Evolutionary conservation across 805 yeast genomes (phyloP), one percentile per base, ranked within the genome.

Genomic region (Vanderwaltozyma yarrowii): DNA sequence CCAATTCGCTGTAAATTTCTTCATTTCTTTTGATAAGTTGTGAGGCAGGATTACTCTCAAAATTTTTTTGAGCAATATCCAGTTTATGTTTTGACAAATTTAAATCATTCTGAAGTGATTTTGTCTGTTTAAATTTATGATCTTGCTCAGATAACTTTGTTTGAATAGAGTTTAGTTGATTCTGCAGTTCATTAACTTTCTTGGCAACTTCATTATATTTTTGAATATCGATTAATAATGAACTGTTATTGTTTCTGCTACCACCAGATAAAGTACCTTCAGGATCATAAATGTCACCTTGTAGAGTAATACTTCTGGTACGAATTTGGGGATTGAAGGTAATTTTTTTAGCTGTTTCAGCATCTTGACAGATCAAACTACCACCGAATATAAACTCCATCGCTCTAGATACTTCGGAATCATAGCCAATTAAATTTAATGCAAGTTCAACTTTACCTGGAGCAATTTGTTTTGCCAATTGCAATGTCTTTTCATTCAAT

Each of bases 211-310:
- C 57, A 49, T 82, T 81, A 47, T 71, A 79, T 41, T 73, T 73
- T 50, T 80, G 89, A 56, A 87, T 74, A 32, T 73, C 74, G 10
- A 74, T 56, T 40, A 88, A 65, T 3, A 81, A 58, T 0, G 86
- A 72, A 2, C 74, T 69, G 13, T 73, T 64, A 35, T 67, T 66
- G 45, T 69, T 76, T 47, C 89, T 70, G 16, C 94, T 78, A n/a
- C 97, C 97, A 34, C 99, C 99, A 1, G 96, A 83, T 20, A 92
- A 66, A 7, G 95, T 84, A 13, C 99, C 99, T 47, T 81, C 86
- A 0, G 98, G 98, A 55, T 92, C 98, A 61, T 88, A 92, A 10
- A 80, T 73, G 58, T 92, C 98, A 36, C 98, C 99, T 38, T 87
- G 88, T 25, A 83, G 58, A 0, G 99, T 92, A 13, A 94, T 86